Percentiles rank a stretch among this genome's conserved stretches.
phyloP scores from a whole-genome alignment of 1,284 basidiomycete genomes.

The Takashimella koratensis region DNA sequence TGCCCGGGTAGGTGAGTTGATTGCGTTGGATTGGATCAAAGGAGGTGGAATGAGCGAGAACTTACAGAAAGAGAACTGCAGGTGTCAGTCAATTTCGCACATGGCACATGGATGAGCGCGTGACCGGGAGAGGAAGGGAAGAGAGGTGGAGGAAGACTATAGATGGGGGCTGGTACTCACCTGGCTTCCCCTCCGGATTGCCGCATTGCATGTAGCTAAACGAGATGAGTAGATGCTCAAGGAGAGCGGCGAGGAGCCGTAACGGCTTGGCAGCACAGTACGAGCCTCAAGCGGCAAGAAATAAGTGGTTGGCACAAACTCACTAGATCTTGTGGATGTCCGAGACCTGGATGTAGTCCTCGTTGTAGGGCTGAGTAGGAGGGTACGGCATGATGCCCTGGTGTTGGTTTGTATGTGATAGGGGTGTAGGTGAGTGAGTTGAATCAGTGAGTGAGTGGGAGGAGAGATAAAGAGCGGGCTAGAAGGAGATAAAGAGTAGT shows the following conservation, averaged over 20 bases:
- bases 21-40: not conserved
- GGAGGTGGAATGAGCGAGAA: not conserved
- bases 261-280: not conserved
- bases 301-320: constrained; percentile 49
- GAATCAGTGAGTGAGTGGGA: not conserved
- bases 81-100: constrained; percentile 2
- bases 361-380: constrained; percentile 61
- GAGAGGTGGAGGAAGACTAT: not conserved
- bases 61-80: constrained; percentile 66
- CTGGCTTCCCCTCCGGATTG: constrained; percentile 69
- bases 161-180: constrained; percentile 46
- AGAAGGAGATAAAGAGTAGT: not conserved
- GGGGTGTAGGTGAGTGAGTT: not conserved
- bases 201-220: constrained; percentile 74
- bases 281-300: not conserved
- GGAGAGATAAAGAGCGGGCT: not conserved
- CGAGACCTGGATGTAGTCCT: constrained; percentile 66
- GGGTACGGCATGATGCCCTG: constrained; percentile 60
- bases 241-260: not conserved
- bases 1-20: not conserved
- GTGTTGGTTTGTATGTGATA: not conserved
- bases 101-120: not conserved
- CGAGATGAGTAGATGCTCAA: not conserved
- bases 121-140: not conserved
- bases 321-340: constrained; percentile 74